These are phyloP conservation scores for Apiospora phragmitis DNA, from an alignment of 2,329 filamentous ascomycete genomes.

Conservation along the genomic window DNA sequence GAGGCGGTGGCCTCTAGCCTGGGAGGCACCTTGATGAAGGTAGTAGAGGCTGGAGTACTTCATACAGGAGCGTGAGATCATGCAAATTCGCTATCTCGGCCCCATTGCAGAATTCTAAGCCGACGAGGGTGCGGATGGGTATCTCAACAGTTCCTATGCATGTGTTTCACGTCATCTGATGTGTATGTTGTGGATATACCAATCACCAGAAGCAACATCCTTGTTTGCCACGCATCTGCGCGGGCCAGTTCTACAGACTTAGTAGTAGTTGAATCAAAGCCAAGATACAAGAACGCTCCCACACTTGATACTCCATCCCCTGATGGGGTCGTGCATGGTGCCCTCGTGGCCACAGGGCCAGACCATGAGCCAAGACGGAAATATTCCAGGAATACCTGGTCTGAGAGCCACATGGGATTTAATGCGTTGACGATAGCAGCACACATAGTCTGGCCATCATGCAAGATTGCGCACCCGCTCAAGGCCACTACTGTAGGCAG, in stretches of 20 bases:
- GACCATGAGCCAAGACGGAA: neutral
- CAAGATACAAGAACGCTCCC: neutral
- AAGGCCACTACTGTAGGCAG: neutral
- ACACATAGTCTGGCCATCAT: neutral
- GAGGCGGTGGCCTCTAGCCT: slow-evolving; percentile 38
- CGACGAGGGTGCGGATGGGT: slow-evolving; percentile 4
- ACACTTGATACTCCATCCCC: neutral
- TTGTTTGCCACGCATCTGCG: neutral
- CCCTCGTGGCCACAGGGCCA: neutral
- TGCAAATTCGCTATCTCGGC: neutral
- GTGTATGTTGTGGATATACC: neutral
- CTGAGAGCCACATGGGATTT: neutral
- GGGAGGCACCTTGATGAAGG: slow-evolving; percentile 27
- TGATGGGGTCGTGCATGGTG: neutral
- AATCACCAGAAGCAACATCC: neutral
- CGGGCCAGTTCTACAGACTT: neutral
- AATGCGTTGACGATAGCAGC: neutral
- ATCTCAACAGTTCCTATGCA: neutral
- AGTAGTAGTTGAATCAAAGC: neutral
- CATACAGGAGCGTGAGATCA: slow-evolving; percentile 24
- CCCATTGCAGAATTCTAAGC: neutral
- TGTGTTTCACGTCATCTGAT: slow-evolving; percentile 2
- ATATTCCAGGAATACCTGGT: slow-evolving; percentile 6
- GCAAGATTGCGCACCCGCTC: neutral
- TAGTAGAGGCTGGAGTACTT: slow-evolving; percentile 30